Evolutionary conservation across 2,329 filamentous ascomycete genomes (phyloP), one percentile per base, ranked within the genome.

Genomic region (Torrubiella hemipterigena): DNA sequence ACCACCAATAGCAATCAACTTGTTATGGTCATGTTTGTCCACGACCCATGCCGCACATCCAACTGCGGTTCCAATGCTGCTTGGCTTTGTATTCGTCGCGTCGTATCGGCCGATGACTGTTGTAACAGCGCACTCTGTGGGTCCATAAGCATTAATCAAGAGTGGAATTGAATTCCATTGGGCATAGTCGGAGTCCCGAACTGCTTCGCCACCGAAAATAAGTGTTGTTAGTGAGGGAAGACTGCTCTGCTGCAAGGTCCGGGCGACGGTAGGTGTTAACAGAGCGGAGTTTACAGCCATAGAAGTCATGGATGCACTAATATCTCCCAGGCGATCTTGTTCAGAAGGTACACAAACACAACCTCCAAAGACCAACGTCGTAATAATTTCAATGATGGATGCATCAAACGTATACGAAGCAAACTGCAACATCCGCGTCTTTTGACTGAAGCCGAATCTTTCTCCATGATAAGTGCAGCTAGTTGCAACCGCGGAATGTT

Each of bases 401-500:
- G 33, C 31, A 27, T 40, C 38, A 17, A 40, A 40, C 2, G 27
- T 29, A 20, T 38, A 34, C 3, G 33, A 22, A 1, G 38, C 34
- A 17, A 38, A 40, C 18, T 40, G 35, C 3, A 38, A 28, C 2
- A 36, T 28, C 3, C 35, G 22, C 18, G 28, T 19, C 5, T 18
- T 14, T 14, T 3, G 26, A 27, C 5, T 25, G 14, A 15, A 15
- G 14, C 18, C 11, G 27, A 33, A 16, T 9, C 20, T 28, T 15
- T 33, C 21, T 17, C 26, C 27, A 18, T 43, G 36, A 17, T 41
- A 31, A 1, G 16, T 23, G 15, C 37, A 33, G 5, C 40, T 29
- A 11, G 34, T 38, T 20, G 35, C 31, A 17, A 42, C 38, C 15
- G 38, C 38, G 3, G 31, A 34, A 31, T 46, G 44, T 8, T 40